Evolutionary conservation across 129 eudicot genomes (phyloP).

Genomic region (Tanacetum coccineum): DNA sequence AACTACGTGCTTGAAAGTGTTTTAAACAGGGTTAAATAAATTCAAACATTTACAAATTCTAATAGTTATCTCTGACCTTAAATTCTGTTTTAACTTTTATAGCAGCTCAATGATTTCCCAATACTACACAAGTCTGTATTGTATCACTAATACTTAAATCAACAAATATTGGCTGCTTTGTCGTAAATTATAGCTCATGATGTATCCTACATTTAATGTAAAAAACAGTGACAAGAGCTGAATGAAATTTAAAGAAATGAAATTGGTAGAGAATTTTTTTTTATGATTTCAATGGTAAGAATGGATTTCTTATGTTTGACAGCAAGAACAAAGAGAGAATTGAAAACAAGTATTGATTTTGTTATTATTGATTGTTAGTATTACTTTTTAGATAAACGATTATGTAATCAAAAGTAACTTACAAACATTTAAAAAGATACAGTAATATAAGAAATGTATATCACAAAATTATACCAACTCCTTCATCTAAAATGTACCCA

Average conservation of each 20-base stretch:
- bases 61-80: constrained; percentile 52
- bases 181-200: constrained; percentile 77
- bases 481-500: too few species aligned
- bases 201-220: constrained; percentile 56
- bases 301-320: too few species aligned
- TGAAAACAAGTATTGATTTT: too few species aligned
- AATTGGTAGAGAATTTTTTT: too few species aligned
- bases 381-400: too few species aligned
- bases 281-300: too few species aligned
- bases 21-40: constrained; percentile 9
- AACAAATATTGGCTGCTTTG: constrained; percentile 93
- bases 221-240: constrained; percentile 6
- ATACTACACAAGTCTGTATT: constrained; percentile 86
- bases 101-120: constrained; percentile 94
- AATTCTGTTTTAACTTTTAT: constrained; percentile 87
- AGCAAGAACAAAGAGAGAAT: too few species aligned
- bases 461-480: too few species aligned
- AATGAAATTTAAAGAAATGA: not conserved
- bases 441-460: too few species aligned
- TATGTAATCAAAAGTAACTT: too few species aligned
- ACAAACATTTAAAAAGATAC: too few species aligned
- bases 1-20: not conserved
- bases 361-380: too few species aligned
- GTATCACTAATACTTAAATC: constrained; percentile 98
- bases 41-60: constrained; percentile 10